Percentiles rank a stretch among this genome's conserved stretches.
These are phyloP conservation scores for Fusarium sp. DNA, from an alignment of 2,329 filamentous ascomycete genomes.

Conservation along the genomic window DNA sequence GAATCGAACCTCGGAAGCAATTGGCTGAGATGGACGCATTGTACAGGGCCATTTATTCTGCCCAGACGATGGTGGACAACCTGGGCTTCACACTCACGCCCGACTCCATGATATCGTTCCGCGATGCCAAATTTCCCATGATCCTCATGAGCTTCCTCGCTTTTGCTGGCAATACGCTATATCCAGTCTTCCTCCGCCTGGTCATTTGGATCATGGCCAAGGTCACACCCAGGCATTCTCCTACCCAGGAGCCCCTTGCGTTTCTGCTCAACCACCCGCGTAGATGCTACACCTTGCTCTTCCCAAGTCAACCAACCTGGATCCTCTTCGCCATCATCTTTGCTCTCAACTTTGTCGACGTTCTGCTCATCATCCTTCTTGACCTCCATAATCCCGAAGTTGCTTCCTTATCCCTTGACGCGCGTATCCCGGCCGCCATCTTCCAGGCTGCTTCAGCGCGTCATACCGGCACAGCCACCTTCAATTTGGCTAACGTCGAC, in stretches of 20 bases:
- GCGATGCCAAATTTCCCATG: conserved; percentile 55
- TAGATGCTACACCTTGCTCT: conserved; percentile 71
- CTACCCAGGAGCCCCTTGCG: conserved; percentile 57
- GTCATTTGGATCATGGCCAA: conserved; percentile 68
- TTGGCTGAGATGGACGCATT: too few relatives aligned
- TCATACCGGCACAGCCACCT: conserved; percentile 62
- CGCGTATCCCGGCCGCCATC: conserved; percentile 62
- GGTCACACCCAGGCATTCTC: conserved; percentile 51
- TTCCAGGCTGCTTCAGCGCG: conserved; percentile 66
- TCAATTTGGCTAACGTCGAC: conserved; percentile 60
- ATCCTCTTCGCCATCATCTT: conserved; percentile 63
- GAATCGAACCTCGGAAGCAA: background rate
- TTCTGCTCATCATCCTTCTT: conserved; percentile 63
- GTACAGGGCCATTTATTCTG: conserved; percentile 59
- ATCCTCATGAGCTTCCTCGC: conserved; percentile 61
- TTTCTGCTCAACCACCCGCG: conserved; percentile 73
- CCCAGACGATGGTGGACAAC: conserved; percentile 63
- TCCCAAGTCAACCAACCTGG: conserved; percentile 70
- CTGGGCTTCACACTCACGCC: conserved; percentile 66
- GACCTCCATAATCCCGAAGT: conserved; percentile 62
- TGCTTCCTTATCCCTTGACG: conserved; percentile 56
- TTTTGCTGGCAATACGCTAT: conserved; percentile 65
- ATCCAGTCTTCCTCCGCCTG: conserved; percentile 68
- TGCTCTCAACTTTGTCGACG: conserved; percentile 64
- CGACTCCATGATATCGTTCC: conserved; percentile 64